phyloP scores from a whole-genome alignment of 2,329 filamentous ascomycete genomes.

The Botryotinia narcissicola region DNA sequence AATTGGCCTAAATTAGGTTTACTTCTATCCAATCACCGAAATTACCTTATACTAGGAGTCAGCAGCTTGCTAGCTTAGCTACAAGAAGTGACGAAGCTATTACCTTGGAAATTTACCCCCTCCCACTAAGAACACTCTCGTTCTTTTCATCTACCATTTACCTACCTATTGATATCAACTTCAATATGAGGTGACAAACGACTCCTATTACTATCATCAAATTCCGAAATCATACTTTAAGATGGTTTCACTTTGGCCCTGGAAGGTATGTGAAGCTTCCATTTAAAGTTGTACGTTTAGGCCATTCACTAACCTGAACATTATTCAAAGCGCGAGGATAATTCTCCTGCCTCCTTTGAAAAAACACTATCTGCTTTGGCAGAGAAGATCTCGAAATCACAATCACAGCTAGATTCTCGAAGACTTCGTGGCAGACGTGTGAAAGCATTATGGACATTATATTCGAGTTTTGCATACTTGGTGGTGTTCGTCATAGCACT shows the following conservation, averaged over 20 bases:
- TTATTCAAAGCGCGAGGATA: slow-evolving; percentile 63
- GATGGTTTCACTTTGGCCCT: slow-evolving; percentile 87
- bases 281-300: slow-evolving; percentile 15
- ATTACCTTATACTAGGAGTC: neutral
- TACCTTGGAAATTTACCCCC: neutral
- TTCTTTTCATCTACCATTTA: neutral
- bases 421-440: slow-evolving; percentile 72
- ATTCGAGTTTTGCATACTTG: slow-evolving; percentile 86
- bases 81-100: slow-evolving; percentile 8
- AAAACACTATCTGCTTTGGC: slow-evolving; percentile 82
- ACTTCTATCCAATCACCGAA: slow-evolving; percentile 8
- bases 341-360: slow-evolving; percentile 88
- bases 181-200: slow-evolving; percentile 26
- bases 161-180: neutral
- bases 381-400: slow-evolving; percentile 74
- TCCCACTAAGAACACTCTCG: neutral
- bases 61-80: slow-evolving; percentile 2
- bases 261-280: slow-evolving; percentile 57
- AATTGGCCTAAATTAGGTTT: neutral
- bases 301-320: slow-evolving; percentile 10
- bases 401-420: slow-evolving; percentile 69
- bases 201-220: neutral
- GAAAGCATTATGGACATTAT: slow-evolving; percentile 85
- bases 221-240: slow-evolving; percentile 26
- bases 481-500: slow-evolving; percentile 78